These are phyloP conservation scores for Pythium biforme DNA, from an alignment of 352 stramenopile species.

Conservation along the genomic window DNA sequence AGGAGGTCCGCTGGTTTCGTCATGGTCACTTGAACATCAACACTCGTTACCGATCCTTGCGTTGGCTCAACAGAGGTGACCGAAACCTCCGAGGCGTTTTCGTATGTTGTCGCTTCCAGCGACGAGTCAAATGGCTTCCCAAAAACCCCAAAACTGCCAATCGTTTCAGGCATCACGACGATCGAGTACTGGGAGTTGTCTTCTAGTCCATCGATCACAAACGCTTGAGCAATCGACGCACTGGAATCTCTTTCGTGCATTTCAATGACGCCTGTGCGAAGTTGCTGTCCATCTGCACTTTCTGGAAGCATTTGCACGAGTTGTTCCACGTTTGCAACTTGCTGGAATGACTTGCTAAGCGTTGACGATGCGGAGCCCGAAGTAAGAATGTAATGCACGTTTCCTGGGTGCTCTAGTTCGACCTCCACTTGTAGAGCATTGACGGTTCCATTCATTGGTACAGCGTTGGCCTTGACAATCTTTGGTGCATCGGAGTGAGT, in stretches of 20 bases:
- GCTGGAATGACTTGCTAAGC: conserved; percentile 33
- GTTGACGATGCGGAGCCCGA: conserved; percentile 3
- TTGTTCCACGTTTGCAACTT: conserved; percentile 33
- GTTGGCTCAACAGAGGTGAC: conserved; percentile 33
- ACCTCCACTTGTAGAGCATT: conserved; percentile 40
- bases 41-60: conserved; percentile 34
- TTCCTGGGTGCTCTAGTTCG: conserved; percentile 40
- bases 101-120: conserved; percentile 58
- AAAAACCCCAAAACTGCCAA: conserved; percentile 60
- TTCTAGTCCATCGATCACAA: conserved; percentile 34
- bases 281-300: neutral
- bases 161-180: conserved; percentile 61
- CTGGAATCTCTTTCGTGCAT: neutral
- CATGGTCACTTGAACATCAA: conserved; percentile 53
- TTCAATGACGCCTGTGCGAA: conserved; percentile 6
- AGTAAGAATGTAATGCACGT: conserved; percentile 53
- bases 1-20: conserved; percentile 58
- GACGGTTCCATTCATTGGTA: conserved; percentile 51
- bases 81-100: conserved; percentile 57
- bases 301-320: conserved; percentile 18
- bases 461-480: conserved; percentile 32
- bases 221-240: neutral
- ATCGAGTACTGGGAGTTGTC: conserved; percentile 56
- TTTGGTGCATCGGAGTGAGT: conserved; percentile 56
- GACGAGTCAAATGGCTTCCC: conserved; percentile 39